These are phyloP conservation scores for Hypsizygus marmoreus DNA, from an alignment of 768 basidiomycete species.

Conservation along the genomic window DNA sequence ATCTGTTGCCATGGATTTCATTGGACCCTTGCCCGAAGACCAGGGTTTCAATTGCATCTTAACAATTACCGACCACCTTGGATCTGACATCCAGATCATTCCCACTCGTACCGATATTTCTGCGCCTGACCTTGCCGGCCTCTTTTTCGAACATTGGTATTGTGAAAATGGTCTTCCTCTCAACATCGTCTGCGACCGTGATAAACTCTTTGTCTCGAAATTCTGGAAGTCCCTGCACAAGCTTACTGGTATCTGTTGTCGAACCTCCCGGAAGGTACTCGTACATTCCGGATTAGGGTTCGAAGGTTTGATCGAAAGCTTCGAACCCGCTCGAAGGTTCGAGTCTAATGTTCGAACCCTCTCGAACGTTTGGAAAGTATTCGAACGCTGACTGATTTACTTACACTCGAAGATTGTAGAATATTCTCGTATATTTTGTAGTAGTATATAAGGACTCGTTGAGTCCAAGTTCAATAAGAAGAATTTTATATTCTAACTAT, in stretches of 20 bases:
- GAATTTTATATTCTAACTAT: too few species aligned
- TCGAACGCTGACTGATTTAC: too few species aligned
- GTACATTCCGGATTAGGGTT: too few species aligned
- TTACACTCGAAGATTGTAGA: too few species aligned
- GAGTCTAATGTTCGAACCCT: too few species aligned
- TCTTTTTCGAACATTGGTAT: conserved; percentile 33
- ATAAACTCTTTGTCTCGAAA: conserved; percentile 28
- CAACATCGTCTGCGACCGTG: conserved; percentile 5
- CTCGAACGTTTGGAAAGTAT: too few species aligned
- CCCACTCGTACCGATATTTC: conserved; percentile 9
- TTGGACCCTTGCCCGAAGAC: conserved; percentile 30
- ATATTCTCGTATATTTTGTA: too few species aligned
- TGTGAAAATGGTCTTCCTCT: conserved; percentile 36
- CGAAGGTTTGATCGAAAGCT: too few species aligned
- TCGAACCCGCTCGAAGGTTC: too few species aligned
- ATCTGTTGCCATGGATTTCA: conserved; percentile 31
- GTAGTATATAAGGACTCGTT: too few species aligned
- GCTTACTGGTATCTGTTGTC: conserved; percentile 23
- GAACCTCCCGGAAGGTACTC: too few species aligned
- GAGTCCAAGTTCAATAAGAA: too few species aligned
- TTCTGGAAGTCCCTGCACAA: conserved; percentile 29
- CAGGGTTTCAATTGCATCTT: conserved; percentile 25
- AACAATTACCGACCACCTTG: conserved; percentile 27
- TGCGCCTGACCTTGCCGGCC: conserved; percentile 18
- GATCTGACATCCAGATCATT: conserved; percentile 22